Conservation (phyloP, 352 stramenopile genomes). For the Thraustotheca clavata region DNA sequence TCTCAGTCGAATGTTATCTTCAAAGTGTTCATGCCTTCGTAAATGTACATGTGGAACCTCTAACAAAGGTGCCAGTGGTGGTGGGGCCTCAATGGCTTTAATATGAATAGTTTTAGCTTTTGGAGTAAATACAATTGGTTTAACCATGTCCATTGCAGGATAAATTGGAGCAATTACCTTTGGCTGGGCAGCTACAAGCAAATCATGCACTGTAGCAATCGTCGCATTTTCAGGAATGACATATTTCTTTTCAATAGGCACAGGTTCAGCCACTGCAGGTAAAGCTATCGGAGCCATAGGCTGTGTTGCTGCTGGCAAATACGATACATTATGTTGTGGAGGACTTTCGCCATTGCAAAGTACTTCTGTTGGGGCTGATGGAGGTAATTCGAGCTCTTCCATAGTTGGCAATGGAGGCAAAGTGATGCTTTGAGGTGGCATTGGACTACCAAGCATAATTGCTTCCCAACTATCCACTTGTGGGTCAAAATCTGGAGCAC, state of each 20-base stretch:
- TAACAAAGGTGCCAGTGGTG: conserved; percentile 4
- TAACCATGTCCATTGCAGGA: conserved; percentile 1
- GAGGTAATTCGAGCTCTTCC: not conserved
- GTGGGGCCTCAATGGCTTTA: not conserved
- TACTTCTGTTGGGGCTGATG: not conserved
- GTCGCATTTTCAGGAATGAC: not conserved
- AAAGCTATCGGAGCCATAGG: not conserved
- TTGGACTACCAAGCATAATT: conserved; percentile 18
- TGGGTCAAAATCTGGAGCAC: conserved; percentile 10
- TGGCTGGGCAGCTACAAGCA: not conserved
- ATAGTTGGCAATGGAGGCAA: not conserved
- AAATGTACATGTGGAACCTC: conserved; percentile 12
- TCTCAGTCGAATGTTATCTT: conserved; percentile 11
- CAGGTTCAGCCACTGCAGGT: not conserved
- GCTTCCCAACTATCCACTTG: conserved; percentile 21
- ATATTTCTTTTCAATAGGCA: not conserved
- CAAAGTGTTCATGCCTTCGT: conserved; percentile 2
- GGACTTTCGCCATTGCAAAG: not conserved
- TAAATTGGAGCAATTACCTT: conserved; percentile 17
- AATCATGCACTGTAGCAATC: conserved; percentile 10
- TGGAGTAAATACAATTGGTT: conserved; percentile 11
- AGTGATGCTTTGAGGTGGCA: not conserved
- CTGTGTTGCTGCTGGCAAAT: not conserved
- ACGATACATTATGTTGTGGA: not conserved
- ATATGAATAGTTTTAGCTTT: too few relatives aligned